A percentile compares a stretch with the other conserved stretches of the same genome.
These are phyloP conservation scores for Trametes maxima DNA, from an alignment of 768 basidiomycete species.

Conservation along the genomic window DNA sequence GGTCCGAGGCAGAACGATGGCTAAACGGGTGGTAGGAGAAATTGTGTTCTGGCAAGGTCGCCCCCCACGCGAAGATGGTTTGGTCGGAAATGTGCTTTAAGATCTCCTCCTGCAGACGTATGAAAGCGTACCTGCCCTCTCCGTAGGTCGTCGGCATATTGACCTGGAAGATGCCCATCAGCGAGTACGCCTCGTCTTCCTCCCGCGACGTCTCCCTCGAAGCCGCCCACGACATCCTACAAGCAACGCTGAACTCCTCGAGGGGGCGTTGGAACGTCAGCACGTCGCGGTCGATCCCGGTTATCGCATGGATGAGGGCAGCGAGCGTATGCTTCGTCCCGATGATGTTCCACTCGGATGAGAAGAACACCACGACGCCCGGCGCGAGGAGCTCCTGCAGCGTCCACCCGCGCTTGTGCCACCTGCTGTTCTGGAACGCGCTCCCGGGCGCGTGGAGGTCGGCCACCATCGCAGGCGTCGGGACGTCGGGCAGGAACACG, in stretches of 20 bases:
- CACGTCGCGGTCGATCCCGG: conserved; percentile 6
- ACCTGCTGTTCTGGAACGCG: conserved; percentile 1
- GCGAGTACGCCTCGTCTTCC: conserved; percentile 22
- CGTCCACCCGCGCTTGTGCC: conserved; percentile 19
- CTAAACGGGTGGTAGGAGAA: neutral
- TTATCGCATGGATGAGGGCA: neutral
- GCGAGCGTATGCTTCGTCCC: conserved; percentile 17
- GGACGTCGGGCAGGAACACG: conserved; percentile 16
- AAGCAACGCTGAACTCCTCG: conserved; percentile 7
- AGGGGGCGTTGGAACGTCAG: neutral
- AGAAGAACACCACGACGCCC: conserved; percentile 7
- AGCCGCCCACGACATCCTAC: conserved; percentile 20
- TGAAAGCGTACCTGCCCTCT: conserved; percentile 18
- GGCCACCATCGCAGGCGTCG: neutral
- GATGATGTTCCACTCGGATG: conserved; percentile 10
- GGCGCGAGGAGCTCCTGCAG: conserved; percentile 21
- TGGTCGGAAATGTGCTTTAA: conserved; percentile 16
- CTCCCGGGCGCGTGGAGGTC: neutral
- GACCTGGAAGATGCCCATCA: conserved; percentile 21
- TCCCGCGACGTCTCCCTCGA: conserved; percentile 6
- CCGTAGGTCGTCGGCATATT: conserved; percentile 17
- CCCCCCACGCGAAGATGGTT: conserved; percentile 19
- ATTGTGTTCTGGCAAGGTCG: neutral
- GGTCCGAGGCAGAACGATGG: neutral
- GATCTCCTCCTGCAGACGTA: conserved; percentile 17